phyloP scores from a whole-genome alignment of 768 basidiomycete genomes.

The Hebeloma cylindrosporum region DNA sequence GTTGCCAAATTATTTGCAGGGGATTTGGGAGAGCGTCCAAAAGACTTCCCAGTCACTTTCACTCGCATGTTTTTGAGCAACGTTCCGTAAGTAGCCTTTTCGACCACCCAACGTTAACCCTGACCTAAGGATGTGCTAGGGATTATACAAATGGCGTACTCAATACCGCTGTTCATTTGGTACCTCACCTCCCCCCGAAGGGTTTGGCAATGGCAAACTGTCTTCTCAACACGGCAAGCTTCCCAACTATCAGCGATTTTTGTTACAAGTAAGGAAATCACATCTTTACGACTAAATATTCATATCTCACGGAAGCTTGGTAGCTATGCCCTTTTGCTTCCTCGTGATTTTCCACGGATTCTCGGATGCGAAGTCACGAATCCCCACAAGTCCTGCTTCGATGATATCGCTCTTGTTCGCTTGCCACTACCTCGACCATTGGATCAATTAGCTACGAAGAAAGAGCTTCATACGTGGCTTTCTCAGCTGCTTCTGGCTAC shows the following conservation, averaged over 20 bases:
- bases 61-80: conserved; percentile 7
- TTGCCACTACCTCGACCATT: conserved; percentile 13
- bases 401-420: conserved; percentile 17
- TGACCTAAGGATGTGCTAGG: background rate
- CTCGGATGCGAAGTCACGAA: conserved; percentile 14
- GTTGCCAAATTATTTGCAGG: conserved; percentile 1
- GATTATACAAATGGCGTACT: conserved; percentile 21
- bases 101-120: background rate
- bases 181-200: conserved; percentile 14
- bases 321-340: conserved; percentile 14
- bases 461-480: conserved; percentile 20
- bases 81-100: conserved; percentile 16
- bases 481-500: conserved; percentile 16
- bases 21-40: conserved; percentile 3
- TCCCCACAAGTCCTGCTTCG: conserved; percentile 6
- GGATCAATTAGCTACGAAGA: conserved; percentile 15
- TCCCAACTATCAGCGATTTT: conserved; percentile 6
- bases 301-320: background rate
- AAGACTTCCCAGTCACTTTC: background rate
- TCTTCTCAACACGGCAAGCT: conserved; percentile 14
- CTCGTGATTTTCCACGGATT: conserved; percentile 8
- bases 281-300: background rate
- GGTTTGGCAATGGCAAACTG: conserved; percentile 18
- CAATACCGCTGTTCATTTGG: conserved; percentile 17
- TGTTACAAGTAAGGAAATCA: conserved; percentile 12